Conservation (phyloP, 2,329 filamentous ascomycete genomes). For the Fusarium avenaceum region DNA sequence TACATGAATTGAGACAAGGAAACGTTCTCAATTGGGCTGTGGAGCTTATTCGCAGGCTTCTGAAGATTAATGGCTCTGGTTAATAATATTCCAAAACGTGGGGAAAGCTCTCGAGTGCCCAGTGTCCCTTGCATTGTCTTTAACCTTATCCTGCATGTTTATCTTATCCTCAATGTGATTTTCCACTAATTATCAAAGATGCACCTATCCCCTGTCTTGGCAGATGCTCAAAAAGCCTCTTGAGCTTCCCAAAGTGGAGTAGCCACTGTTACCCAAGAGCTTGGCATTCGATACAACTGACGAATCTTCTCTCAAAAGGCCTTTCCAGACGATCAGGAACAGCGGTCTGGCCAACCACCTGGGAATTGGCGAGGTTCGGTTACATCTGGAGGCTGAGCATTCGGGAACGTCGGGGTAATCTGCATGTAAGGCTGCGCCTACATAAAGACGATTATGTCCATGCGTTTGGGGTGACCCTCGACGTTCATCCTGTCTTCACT, state of each 20-base stretch:
- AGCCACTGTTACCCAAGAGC: conserved; percentile 4
- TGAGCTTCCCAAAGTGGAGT: conserved; percentile 31
- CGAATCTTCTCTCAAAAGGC: background rate
- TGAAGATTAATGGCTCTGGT: background rate
- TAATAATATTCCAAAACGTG: background rate
- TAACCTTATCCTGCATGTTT: conserved; percentile 8
- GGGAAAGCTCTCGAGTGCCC: too few species aligned
- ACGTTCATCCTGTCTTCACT: background rate
- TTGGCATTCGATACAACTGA: conserved; percentile 10
- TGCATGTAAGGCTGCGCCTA: background rate
- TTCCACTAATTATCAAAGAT: background rate
- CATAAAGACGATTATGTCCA: background rate
- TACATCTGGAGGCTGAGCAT: background rate
- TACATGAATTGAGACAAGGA: too few species aligned
- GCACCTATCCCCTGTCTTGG: conserved; percentile 5
- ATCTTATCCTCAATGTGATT: background rate
- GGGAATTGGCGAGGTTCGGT: background rate
- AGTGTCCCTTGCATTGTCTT: conserved; percentile 1
- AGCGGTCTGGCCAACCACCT: background rate
- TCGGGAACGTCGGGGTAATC: background rate
- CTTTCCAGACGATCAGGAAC: background rate
- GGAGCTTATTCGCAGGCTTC: accelerated
- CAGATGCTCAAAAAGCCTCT: background rate
- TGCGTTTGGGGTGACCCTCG: background rate
- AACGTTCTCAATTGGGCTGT: background rate